These are phyloP conservation scores for Chaetomium olivaceum DNA, from an alignment of 2,329 filamentous ascomycete genomes.

Conservation along the genomic window DNA sequence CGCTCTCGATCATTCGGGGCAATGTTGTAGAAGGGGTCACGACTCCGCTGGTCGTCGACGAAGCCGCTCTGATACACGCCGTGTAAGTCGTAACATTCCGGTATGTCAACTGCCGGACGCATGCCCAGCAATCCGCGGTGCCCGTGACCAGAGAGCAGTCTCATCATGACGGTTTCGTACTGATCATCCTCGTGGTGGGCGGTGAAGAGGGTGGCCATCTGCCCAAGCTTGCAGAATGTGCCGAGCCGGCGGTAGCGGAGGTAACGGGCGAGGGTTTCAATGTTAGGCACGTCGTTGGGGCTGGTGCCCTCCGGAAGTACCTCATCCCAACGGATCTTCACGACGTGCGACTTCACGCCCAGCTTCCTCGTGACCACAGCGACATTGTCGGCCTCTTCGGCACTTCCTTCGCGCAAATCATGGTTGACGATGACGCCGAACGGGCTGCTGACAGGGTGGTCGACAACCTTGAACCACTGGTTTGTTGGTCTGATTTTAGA, in stretches of 20 bases:
- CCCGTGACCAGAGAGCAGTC: conserved; percentile 66
- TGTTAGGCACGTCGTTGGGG: conserved; percentile 55
- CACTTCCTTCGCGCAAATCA: conserved; percentile 53
- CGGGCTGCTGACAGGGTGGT: conserved; percentile 47
- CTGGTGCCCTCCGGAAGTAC: conserved; percentile 32
- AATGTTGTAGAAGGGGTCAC: conserved; percentile 43
- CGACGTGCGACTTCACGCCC: conserved; percentile 36
- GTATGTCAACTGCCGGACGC: conserved; percentile 64
- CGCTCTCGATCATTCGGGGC: conserved; percentile 32
- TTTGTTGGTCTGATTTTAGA: conserved; percentile 45
- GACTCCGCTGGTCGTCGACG: conserved; percentile 47
- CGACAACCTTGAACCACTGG: conserved; percentile 44
- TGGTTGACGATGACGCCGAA: conserved; percentile 60
- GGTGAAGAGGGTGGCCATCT: conserved; percentile 65
- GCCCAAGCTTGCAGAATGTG: conserved; percentile 51
- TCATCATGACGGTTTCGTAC: conserved; percentile 84
- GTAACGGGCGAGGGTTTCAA: conserved; percentile 75
- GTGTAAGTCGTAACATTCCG: conserved; percentile 77
- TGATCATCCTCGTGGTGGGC: conserved; percentile 91
- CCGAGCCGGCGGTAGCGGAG: conserved; percentile 75
- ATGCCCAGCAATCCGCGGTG: conserved; percentile 76
- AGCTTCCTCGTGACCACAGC: conserved; percentile 39
- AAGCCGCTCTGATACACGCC: conserved; percentile 68
- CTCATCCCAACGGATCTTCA: conserved; percentile 49
- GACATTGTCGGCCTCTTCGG: conserved; percentile 54